Evolutionary conservation across 306 rosid genomes (phyloP).

Genomic region (Pachyrhizus erosus): DNA sequence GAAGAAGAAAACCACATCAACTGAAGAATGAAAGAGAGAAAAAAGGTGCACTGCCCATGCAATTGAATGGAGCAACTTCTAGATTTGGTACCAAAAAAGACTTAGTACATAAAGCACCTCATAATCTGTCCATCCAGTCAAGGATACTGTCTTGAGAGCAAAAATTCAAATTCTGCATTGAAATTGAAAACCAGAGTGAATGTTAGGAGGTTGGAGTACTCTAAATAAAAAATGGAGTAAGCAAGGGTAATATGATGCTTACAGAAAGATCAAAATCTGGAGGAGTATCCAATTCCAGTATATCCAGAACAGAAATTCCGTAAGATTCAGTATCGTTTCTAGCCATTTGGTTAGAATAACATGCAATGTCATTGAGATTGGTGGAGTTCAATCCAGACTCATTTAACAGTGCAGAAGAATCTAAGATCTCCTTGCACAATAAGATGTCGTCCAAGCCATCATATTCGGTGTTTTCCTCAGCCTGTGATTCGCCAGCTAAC

Average conservation of each 20-base stretch:
- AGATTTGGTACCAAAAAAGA: constrained; percentile 35
- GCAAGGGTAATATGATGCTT: constrained; percentile 45
- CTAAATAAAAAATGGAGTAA: constrained; percentile 18
- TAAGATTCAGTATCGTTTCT: constrained; percentile 42
- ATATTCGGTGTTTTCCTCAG: constrained; percentile 48
- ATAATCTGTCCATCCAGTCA: constrained; percentile 64
- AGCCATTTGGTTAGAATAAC: constrained; percentile 26
- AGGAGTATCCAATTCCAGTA: constrained; percentile 71
- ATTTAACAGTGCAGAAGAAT: constrained; percentile 44
- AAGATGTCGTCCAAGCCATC: constrained; percentile 62
- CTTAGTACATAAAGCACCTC: constrained; percentile 29
- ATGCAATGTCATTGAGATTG: constrained; percentile 27
- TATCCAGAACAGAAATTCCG: constrained; percentile 64
- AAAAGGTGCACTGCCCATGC: not conserved
- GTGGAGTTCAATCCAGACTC: constrained; percentile 40
- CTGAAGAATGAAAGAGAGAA: constrained; percentile 18
- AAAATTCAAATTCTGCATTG: constrained; percentile 68
- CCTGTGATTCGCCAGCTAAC: constrained; percentile 84
- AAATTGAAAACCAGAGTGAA: constrained; percentile 35
- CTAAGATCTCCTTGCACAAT: constrained; percentile 71
- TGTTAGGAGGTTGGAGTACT: constrained; percentile 7
- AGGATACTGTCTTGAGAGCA: constrained; percentile 73
- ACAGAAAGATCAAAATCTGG: constrained; percentile 84
- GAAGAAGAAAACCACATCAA: constrained; percentile 8
- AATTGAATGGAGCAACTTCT: constrained; percentile 39